These are phyloP conservation scores for Quercus robur DNA, from an alignment of 306 rosid genomes.

Conservation along the genomic window DNA sequence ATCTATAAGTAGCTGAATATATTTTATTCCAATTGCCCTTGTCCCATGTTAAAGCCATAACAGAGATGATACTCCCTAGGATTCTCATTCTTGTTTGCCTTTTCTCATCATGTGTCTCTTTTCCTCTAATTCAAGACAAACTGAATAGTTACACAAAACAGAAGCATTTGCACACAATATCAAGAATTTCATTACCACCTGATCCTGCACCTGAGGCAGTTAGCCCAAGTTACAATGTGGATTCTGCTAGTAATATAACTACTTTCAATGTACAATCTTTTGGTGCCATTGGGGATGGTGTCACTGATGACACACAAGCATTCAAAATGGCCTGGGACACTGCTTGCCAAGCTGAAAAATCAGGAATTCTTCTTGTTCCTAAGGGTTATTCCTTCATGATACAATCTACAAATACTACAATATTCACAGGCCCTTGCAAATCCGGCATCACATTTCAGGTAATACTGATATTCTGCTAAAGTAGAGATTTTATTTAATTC, in stretches of 20 bases:
- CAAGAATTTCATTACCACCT: slow-evolving; percentile 30
- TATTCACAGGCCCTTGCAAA: slow-evolving; percentile 1
- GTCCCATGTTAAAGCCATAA: not conserved
- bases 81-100: not conserved
- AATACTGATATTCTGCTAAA: not conserved
- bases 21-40: not conserved
- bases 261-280: not conserved
- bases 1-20: not conserved
- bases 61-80: slow-evolving; percentile 13
- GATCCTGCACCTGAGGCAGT: slow-evolving; percentile 20
- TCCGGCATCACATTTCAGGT: not conserved
- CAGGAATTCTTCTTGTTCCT: not conserved
- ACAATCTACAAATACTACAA: not conserved
- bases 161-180: not conserved
- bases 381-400: not conserved
- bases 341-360: not conserved
- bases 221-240: slow-evolving; percentile 6
- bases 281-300: not conserved
- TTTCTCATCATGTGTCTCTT: not conserved
- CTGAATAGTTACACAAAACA: not conserved
- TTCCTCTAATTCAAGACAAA: slow-evolving; percentile 2
- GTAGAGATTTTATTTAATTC: not conserved
- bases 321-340: not conserved
- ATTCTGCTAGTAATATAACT: not conserved
- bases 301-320: not conserved